These are phyloP conservation scores for Adansonia grandidieri DNA, from an alignment of 441 rosid species.

Conservation along the genomic window DNA sequence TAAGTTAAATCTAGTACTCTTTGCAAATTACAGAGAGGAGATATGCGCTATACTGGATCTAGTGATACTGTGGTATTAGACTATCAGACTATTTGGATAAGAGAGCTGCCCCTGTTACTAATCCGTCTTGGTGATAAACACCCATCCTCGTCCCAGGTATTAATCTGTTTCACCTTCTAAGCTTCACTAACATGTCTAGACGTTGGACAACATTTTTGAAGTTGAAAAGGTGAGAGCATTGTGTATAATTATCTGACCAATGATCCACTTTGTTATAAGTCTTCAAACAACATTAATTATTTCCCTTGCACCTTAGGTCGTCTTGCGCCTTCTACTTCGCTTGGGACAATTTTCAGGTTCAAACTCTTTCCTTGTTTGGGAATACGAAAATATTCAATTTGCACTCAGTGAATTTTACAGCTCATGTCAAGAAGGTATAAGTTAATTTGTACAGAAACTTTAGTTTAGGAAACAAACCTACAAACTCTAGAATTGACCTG, in stretches of 20 bases:
- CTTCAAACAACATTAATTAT: neutral
- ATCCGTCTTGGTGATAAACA: conserved; percentile 61
- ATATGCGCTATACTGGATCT: conserved; percentile 38
- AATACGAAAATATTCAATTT: conserved; percentile 56
- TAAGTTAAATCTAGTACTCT: neutral
- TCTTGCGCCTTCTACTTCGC: conserved; percentile 70
- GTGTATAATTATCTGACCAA: neutral
- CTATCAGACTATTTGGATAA: conserved; percentile 67
- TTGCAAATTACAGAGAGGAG: conserved; percentile 46
- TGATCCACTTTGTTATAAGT: neutral
- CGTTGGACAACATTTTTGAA: conserved; percentile 20
- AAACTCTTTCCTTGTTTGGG: conserved; percentile 48
- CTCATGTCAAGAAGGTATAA: conserved; percentile 56
- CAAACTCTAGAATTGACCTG: conserved; percentile 25
- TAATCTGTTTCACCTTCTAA: conserved; percentile 24
- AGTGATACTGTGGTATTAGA: conserved; percentile 52
- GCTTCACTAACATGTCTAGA: conserved; percentile 10
- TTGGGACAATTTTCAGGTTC: conserved; percentile 61
- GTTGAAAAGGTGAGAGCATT: conserved; percentile 13
- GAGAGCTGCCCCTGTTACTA: conserved; percentile 68
- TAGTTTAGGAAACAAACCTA: conserved; percentile 29
- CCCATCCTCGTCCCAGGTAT: conserved; percentile 67
- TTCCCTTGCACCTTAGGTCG: conserved; percentile 51
- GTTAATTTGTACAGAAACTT: conserved; percentile 16
- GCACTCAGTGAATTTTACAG: conserved; percentile 60